Conservation (phyloP, 75 land plant species). For the Sequoia sempervirens region DNA sequence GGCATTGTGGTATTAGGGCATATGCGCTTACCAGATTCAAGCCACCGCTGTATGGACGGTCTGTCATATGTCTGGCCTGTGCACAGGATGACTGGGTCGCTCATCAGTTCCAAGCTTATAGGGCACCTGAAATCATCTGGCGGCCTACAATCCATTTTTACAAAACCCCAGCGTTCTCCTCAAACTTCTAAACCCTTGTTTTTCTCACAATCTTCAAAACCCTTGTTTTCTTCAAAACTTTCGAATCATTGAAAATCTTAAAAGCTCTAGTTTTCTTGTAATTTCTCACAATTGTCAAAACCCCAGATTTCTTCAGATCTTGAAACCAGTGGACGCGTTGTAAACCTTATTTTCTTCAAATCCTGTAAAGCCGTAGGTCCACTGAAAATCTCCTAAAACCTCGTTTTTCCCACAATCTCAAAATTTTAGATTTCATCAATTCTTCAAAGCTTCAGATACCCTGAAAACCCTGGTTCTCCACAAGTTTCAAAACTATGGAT, state of each 20-base stretch:
- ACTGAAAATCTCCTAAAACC: background rate
- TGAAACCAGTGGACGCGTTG: no score
- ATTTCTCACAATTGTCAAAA: background rate
- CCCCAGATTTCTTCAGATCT: background rate
- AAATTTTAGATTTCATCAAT: background rate
- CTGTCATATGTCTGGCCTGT: slow-evolving; percentile 97
- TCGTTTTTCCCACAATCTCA: background rate
- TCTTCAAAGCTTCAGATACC: background rate
- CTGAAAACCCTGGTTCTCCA: no score
- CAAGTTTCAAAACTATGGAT: no score
- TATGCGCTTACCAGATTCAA: slow-evolving; percentile 75
- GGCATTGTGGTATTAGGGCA: slow-evolving; percentile 85
- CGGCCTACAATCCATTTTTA: background rate
- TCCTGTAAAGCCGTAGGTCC: background rate
- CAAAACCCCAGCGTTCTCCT: background rate
- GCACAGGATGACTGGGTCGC: slow-evolving; percentile 92
- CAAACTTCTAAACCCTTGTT: background rate
- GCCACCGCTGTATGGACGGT: slow-evolving; percentile 85
- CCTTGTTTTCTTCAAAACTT: no score
- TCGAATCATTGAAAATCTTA: no score
- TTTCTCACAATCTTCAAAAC: no score
- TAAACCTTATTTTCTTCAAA: no score
- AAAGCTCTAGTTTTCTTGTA: background rate
- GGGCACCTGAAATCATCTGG: slow-evolving; percentile 93
- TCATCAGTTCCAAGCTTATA: slow-evolving; percentile 86